Evolutionary conservation across 805 yeast species (phyloP).

Genomic region (Metschnikowia peoriensis): DNA sequence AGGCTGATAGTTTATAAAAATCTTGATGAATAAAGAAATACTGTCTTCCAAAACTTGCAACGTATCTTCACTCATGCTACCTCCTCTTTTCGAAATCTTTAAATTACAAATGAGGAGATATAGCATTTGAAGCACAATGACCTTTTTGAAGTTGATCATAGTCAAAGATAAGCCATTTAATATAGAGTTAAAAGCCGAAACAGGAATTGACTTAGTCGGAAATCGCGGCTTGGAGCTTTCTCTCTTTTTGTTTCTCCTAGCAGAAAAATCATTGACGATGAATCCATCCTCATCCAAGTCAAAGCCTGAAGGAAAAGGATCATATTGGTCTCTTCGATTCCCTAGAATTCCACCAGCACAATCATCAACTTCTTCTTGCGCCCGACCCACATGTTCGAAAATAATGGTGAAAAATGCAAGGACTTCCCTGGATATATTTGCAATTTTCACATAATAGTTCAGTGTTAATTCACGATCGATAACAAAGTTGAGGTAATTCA

Average conservation of each 20-base stretch:
- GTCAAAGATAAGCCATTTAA: conserved; percentile 44
- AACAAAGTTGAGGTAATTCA: conserved; percentile 39
- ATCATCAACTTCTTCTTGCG: conserved; percentile 9
- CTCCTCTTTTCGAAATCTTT: conserved; percentile 32
- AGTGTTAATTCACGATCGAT: conserved; percentile 41
- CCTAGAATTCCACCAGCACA: neutral
- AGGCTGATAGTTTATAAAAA: conserved; percentile 40
- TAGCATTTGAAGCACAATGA: conserved; percentile 42
- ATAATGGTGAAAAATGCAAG: conserved; percentile 37
- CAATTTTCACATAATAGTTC: conserved; percentile 33
- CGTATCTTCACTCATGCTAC: conserved; percentile 18
- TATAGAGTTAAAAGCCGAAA: conserved; percentile 41
- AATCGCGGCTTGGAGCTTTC: neutral
- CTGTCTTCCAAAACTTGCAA: conserved; percentile 15
- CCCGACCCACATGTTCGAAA: conserved; percentile 32
- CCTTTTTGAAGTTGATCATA: conserved; percentile 42
- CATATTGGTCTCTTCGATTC: neutral
- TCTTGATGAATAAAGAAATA: conserved; percentile 33
- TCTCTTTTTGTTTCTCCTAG: conserved; percentile 29
- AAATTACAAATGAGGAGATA: conserved; percentile 41
- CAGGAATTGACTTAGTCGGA: conserved; percentile 26
- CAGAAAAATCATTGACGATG: conserved; percentile 43
- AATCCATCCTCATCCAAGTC: conserved; percentile 47
- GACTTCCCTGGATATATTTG: conserved; percentile 38
- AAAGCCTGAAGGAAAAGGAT: conserved; percentile 22